phyloP scores from a whole-genome alignment of 495 filamentous ascomycete genomes.

The Penicillium ucsense region DNA sequence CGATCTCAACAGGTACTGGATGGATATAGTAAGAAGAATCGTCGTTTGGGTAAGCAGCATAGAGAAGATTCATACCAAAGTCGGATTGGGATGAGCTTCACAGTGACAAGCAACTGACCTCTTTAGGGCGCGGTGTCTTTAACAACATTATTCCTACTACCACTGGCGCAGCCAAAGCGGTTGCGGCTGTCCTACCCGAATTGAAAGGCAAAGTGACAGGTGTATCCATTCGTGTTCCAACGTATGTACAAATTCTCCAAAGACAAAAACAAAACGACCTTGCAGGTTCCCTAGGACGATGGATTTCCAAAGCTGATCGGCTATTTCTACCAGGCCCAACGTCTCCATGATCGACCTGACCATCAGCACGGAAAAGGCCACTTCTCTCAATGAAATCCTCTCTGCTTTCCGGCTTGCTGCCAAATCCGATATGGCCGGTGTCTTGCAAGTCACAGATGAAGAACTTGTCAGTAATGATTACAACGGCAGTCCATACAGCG shows the following conservation, averaged over 20 bases:
- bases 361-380: conserved; percentile 23
- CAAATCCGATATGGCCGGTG: conserved; percentile 20
- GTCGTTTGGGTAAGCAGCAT: conserved; percentile 16
- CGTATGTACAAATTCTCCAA: conserved; percentile 12
- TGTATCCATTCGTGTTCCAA: conserved; percentile 26
- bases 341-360: conserved; percentile 31
- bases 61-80: no score
- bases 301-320: no score
- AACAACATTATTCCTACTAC: conserved; percentile 29
- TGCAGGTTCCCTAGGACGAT: no score
- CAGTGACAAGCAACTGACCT: not conserved
- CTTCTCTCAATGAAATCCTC: conserved; percentile 22
- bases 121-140: conserved; percentile 23
- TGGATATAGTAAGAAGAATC: conserved; percentile 32
- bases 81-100: not conserved
- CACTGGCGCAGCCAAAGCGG: conserved; percentile 26
- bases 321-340: conserved; percentile 15
- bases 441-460: conserved; percentile 22
- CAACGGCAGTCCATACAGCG: conserved; percentile 21
- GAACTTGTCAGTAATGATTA: conserved; percentile 28
- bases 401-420: conserved; percentile 21
- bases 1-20: conserved; percentile 29
- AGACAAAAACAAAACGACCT: not conserved
- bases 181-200: conserved; percentile 23
- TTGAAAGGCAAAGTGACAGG: conserved; percentile 25